Base-by-base conservation (phyloP, 108 stramenopile genomes). In the Conticribra guillardii region DNA sequence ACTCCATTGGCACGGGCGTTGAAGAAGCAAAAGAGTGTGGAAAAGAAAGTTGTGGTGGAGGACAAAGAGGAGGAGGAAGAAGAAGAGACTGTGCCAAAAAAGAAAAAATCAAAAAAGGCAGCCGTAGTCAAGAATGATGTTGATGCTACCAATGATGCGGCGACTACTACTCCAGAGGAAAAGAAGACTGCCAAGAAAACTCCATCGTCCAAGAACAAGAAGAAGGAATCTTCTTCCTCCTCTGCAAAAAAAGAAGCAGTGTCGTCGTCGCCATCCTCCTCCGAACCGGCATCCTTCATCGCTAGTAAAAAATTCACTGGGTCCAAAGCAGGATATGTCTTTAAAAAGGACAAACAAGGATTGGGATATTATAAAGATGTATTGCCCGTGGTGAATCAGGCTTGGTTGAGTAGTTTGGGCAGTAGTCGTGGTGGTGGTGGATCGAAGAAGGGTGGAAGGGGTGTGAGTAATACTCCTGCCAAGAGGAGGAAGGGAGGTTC, bases 291-390 rank as follows among this genome's bases (percentile, higher is more conserved):
- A 29, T 95, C 86, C 90, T 48, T 34, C 83, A 22, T 68, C 83
- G 22, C n/a, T n/a, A n/a, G n/a, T n/a, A 92, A 93, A 60, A 90
- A 85, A 59, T 96, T 88, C 63, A 55, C 46, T 8, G 89, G 90
- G 11, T 71, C 88, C 26, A 93, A 91, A 74, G 70, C 74, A 48
- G 94, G 90, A 16, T 93, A 81, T 53, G 86, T 91, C 15, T 96
- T 93, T 51, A 67, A 56, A 34, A 85, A 72, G 73, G 90, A 90
- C 11, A 80, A 75, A 21, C 30, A 82, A 53, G 94, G 94, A 0
- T 14, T 90, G 41, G 94, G 94, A 37, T 95, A 93, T 49, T 95
- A 95, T 51, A 72, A 76, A 47, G 94, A 95, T 59, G 60, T 71
- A 11, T 73, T 74, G 31, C 94, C 94, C 8, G 76, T 76, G 15